These are phyloP conservation scores for Suillus brevipes DNA, from an alignment of 768 basidiomycete species.

Conservation along the genomic window DNA sequence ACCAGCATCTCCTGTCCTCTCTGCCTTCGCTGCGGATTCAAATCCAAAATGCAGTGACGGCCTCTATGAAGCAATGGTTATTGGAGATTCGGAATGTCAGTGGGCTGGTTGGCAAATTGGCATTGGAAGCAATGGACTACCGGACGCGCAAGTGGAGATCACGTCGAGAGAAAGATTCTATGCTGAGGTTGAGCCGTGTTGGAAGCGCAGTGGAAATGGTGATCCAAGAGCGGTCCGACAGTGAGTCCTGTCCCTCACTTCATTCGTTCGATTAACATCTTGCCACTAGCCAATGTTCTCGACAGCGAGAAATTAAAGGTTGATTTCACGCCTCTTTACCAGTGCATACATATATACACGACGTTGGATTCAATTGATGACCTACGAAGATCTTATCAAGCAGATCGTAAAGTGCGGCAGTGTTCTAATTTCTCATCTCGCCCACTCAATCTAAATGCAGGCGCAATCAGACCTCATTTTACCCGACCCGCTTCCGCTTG, in stretches of 20 bases:
- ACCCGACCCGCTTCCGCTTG: conserved; percentile 65
- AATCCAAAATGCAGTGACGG: conserved; percentile 92
- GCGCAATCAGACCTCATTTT: conserved; percentile 97
- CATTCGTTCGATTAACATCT: conserved; percentile 10
- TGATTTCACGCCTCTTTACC: conserved; percentile 93
- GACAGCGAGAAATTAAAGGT: conserved; percentile 86
- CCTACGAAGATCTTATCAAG: conserved; percentile 89
- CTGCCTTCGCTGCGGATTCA: conserved; percentile 86
- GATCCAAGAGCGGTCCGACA: conserved; percentile 91
- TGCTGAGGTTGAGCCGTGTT: conserved; percentile 72
- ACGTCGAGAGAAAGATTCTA: conserved; percentile 81
- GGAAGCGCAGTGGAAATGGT: conserved; percentile 93
- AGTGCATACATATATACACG: conserved; percentile 96
- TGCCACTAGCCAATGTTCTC: conserved; percentile 74
- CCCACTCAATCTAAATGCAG: conserved; percentile 42
- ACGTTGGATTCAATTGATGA: conserved; percentile 89
- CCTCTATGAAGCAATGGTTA: conserved; percentile 95
- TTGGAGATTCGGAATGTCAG: conserved; percentile 91
- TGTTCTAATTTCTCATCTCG: background rate
- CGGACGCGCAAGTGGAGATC: conserved; percentile 82
- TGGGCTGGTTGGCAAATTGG: conserved; percentile 80
- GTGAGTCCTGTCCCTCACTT: conserved; percentile 48
- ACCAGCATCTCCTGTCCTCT: conserved; percentile 87
- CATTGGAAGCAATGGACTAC: conserved; percentile 86
- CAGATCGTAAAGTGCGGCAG: conserved; percentile 80